phyloP scores from a whole-genome alignment of 139 green algal genomes.

The Tetraselmis chui region DNA sequence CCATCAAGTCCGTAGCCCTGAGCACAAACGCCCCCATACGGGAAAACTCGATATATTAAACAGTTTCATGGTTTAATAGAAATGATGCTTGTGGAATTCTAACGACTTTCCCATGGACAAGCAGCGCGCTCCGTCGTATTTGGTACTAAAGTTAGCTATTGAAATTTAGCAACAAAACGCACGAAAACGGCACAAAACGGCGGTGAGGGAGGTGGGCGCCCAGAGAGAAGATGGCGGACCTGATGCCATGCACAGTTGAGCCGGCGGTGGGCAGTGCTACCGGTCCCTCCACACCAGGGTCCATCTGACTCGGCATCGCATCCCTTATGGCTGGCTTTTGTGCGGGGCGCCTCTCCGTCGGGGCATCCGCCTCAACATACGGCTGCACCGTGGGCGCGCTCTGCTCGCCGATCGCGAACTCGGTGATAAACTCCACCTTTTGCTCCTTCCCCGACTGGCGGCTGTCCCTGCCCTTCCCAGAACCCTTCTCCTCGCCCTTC shows the following conservation, averaged over 20 bases:
- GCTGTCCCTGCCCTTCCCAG: not conserved
- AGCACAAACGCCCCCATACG: no score
- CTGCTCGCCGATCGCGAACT: conserved; percentile 9
- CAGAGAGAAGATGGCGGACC: conserved; percentile 7
- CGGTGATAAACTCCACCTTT: conserved; percentile 26
- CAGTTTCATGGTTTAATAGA: no score
- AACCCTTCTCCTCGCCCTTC: no score
- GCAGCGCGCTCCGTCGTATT: no score
- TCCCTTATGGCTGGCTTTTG: conserved; percentile 29
- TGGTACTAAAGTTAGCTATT: no score
- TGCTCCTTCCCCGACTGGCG: not conserved
- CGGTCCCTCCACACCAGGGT: conserved; percentile 30
- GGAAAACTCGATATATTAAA: no score
- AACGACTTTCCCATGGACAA: no score
- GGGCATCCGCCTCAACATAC: not conserved
- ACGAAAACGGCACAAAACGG: no score
- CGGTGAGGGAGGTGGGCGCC: no score
- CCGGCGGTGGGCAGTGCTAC: conserved; percentile 19
- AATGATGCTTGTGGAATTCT: no score
- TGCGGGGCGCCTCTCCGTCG: not conserved
- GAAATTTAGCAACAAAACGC: no score
- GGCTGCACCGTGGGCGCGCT: not conserved
- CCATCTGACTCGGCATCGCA: conserved; percentile 35
- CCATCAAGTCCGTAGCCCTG: not conserved
- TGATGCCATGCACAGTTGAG: conserved; percentile 17